Evolutionary conservation across 108 stramenopile species (phyloP).

Genomic region (Discostella pseudostelligera): DNA sequence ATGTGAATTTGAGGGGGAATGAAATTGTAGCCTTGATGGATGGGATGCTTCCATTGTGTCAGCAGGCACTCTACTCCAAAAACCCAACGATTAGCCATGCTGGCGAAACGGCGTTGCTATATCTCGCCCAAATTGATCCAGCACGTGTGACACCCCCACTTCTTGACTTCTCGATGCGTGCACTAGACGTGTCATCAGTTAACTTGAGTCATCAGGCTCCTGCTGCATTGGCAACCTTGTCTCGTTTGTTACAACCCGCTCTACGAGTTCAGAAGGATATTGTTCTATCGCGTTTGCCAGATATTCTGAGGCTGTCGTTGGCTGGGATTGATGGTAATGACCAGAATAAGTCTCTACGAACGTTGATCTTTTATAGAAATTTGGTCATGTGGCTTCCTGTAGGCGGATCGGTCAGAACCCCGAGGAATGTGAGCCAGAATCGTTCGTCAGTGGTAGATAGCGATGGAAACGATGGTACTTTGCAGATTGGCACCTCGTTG

Average conservation of each 20-base stretch:
- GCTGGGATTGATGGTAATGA: conserved; percentile 92
- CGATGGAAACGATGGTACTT: conserved; percentile 41
- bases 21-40: conserved; percentile 81
- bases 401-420: conserved; percentile 38
- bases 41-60: conserved; percentile 75
- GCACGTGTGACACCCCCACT: conserved; percentile 65
- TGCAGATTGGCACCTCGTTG: conserved; percentile 54
- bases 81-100: conserved; percentile 80
- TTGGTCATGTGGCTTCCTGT: conserved; percentile 85
- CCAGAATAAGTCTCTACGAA: conserved; percentile 85
- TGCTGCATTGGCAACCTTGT: conserved; percentile 74
- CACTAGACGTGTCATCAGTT: conserved; percentile 78
- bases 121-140: conserved; percentile 81
- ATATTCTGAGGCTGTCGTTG: conserved; percentile 69
- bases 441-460: conserved; percentile 5
- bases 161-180: conserved; percentile 81
- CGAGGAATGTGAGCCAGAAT: not conserved
- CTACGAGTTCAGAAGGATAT: conserved; percentile 58
- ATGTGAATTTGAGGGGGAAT: conserved; percentile 49
- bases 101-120: conserved; percentile 81
- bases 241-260: conserved; percentile 66
- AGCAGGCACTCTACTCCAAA: conserved; percentile 84
- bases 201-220: conserved; percentile 88
- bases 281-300: conserved; percentile 69
- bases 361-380: conserved; percentile 80